These are phyloP conservation scores for Euphorbia lathyris DNA, from an alignment of 345 rosid genomes.

Conservation along the genomic window DNA sequence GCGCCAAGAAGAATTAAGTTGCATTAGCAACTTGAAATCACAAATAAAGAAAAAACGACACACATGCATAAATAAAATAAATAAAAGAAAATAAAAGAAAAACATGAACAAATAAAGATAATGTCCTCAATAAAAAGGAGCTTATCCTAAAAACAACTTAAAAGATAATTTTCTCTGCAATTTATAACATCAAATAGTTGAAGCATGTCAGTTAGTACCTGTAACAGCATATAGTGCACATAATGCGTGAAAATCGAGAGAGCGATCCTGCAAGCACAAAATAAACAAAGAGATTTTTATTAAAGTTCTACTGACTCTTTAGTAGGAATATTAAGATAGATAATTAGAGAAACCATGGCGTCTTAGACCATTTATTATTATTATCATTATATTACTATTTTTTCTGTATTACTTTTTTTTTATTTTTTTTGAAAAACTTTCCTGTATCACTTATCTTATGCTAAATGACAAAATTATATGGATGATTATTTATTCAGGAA, in stretches of 20 bases:
- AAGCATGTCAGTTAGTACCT: slow-evolving; percentile 45
- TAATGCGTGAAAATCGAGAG: slow-evolving; percentile 75
- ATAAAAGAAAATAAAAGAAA: background rate
- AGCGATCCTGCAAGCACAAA: slow-evolving; percentile 74
- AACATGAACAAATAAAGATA: background rate
- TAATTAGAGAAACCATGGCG: slow-evolving; percentile 1
- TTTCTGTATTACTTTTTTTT: too few species aligned
- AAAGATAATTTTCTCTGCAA: background rate
- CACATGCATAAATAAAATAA: too few species aligned
- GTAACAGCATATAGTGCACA: slow-evolving; percentile 98
- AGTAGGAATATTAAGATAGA: background rate
- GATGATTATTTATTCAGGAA: background rate
- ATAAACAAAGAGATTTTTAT: slow-evolving; percentile 17
- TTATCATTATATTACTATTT: background rate
- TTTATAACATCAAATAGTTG: background rate
- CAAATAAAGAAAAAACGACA: too few species aligned
- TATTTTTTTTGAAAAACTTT: too few species aligned
- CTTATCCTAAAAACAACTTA: too few species aligned
- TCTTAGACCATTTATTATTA: background rate
- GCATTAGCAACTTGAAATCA: too few species aligned
- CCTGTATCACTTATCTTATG: background rate
- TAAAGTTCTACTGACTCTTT: background rate
- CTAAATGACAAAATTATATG: background rate
- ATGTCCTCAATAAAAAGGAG: too few species aligned
- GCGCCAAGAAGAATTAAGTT: too few species aligned